Conservation (phyloP, 83 land plant genomes). For the Thuja plicata region DNA sequence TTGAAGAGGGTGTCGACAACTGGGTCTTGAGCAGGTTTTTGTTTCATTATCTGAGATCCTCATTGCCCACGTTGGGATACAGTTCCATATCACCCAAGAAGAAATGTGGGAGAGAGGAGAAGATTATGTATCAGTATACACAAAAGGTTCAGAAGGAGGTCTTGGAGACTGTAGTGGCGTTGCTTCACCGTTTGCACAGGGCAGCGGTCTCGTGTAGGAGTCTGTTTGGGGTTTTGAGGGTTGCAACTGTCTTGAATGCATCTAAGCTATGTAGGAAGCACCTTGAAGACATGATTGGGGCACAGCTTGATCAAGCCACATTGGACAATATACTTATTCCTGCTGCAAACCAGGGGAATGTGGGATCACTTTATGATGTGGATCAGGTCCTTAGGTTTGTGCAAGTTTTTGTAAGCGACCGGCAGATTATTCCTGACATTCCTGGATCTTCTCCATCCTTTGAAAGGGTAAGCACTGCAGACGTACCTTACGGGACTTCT, state of each 20-base stretch:
- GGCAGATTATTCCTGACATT: background rate
- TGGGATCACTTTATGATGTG: conserved; percentile 63
- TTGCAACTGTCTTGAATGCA: conserved; percentile 32
- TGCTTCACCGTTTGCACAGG: conserved; percentile 41
- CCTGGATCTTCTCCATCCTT: background rate
- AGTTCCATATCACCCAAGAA: conserved; percentile 23
- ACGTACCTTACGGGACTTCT: background rate
- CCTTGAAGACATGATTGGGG: conserved; percentile 75
- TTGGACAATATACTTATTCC: conserved; percentile 73
- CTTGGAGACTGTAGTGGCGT: conserved; percentile 39
- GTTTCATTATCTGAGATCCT: conserved; percentile 46
- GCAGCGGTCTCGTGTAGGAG: conserved; percentile 42
- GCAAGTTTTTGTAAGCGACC: conserved; percentile 39
- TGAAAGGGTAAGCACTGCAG: background rate
- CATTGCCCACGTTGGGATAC: conserved; percentile 23
- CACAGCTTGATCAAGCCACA: conserved; percentile 51
- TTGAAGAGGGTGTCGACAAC: conserved; percentile 40
- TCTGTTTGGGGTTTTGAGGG: conserved; percentile 55
- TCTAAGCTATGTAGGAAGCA: conserved; percentile 36
- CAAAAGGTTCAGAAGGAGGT: conserved; percentile 26
- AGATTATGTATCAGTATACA: conserved; percentile 3
- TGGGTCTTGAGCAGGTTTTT: conserved; percentile 46
- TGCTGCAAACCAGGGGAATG: conserved; percentile 25
- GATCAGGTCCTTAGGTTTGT: conserved; percentile 55
- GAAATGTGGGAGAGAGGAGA: conserved; percentile 22